Evolutionary conservation across 371 early-diverging fungal species (phyloP), one percentile per base, ranked within the genome.

Genomic region (Sporodiniella umbellata): DNA sequence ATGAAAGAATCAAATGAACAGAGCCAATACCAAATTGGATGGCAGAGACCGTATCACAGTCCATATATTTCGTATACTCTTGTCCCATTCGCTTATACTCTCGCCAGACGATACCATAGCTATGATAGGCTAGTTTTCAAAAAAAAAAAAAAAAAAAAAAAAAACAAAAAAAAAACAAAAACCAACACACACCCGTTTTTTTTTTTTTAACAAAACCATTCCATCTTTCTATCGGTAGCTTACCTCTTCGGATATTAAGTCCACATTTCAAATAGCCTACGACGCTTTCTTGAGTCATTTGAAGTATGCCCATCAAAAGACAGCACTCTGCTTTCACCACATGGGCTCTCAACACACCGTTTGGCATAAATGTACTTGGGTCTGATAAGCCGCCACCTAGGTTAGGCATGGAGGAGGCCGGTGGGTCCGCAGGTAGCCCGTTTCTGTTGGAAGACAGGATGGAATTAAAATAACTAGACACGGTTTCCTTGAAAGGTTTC

Each of bases 201-300:
- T 18, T 19, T 10, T 25, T 11, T 37, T 35, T 35, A 35, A 18
- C 7, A 14, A 45, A 33, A 15, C n/a, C n/a, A n/a, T n/a, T n/a
- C n/a, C n/a, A n/a, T n/a, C n/a, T n/a, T n/a, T n/a, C n/a, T n/a
- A n/a, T n/a, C n/a, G n/a, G n/a, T n/a, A 10, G 25, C 15, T 30
- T 73, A 84, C 85, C 85, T 79, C 78, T 65, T 50, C 81, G 68
- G 24, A 85, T 49, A 53, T 83, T 80, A 10, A 85, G 45, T 1
- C 81, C 85, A 39, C 80, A 79, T 60, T 78, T 80, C 14, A 82
- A 53, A 47, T 81, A 85, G 10, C 75, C 69, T 18, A 76, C 55
- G 4, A 80, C 62, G 38, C 70, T 80, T 51, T 83, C 83, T 52
- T 81, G 83, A n/a, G 76, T 64, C 48, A 85, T 62, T 42, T 81